Evolutionary conservation across 2,329 filamentous ascomycete genomes (phyloP), one percentile per base, ranked within the genome.

Genomic region (Fusarium sarcochroum): DNA sequence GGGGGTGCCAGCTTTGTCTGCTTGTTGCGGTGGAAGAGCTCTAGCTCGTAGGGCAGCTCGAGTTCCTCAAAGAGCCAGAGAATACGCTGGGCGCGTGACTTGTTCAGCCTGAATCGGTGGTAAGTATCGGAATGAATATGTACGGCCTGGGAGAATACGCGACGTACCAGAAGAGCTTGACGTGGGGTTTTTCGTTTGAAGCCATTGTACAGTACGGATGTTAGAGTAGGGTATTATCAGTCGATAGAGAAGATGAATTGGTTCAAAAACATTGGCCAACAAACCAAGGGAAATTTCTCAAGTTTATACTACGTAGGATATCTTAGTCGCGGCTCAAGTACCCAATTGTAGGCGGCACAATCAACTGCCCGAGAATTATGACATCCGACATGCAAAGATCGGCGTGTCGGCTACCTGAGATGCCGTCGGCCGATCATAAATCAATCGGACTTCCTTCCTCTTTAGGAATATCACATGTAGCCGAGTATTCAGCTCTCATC

Each of bases 1-100:
- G 88, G 83, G 5, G 93, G 93, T 2, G 94, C 94, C n/a, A 92
- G 83, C 72, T 83, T 86, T 56, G 90, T 86, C 58, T 82, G 75
- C 56, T 80, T 81, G 67, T 84, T 77, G 53, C 94, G 90, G 78
- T 93, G 93, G 85, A 91, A 96, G 54, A 91, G 85, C 75, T 95
- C 89, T 59, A 98, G 81, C 65, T 94, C 88, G 80, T 97, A 97
- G 27, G 90, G 86, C 34, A 97, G 79, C 42, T 91, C 86, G 65
- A 96, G 89, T 79, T 95, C 93, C 77, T 96, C 92, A 42, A 97
- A 87, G 8, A 97, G 89, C 92, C 93, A 97, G 44, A 96, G 82
- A 60, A 95, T 91, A 66, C 93, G 89, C 79, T 97, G 93, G 14
- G 92, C 89, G 71, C 94, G 91, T 57, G 93, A 97, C 72, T 91